Evolutionary conservation across 2,329 filamentous ascomycete genomes (phyloP), one percentile per base, ranked within the genome.

Genomic region (Pseudocercospora fuligena): DNA sequence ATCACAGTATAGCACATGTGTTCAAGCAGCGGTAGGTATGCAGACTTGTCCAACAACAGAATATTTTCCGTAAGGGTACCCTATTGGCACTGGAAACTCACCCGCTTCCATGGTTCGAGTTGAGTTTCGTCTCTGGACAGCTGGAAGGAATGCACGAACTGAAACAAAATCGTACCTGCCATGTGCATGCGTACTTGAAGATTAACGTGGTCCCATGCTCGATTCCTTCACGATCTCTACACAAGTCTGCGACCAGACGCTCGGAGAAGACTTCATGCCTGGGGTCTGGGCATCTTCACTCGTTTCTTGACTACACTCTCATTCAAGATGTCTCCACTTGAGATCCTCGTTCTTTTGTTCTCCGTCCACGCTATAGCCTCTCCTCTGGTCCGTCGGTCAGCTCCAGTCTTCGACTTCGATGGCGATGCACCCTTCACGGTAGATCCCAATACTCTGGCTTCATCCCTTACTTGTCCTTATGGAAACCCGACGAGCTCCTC

Each of bases 381-480:
- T 33, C 69, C 70, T 14, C 29, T 72, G 40, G 19, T 54, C 25
- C 66, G 59, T 60, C 70, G 71, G n/a, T 54, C 61, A 23, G 63
- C 67, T 56, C 70, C 72, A 5, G 66, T 16, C 27, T 74, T 74
- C 56, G 40, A 63, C 12, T 74, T 71, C 51, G 64, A 66, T 21
- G 74, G 73, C 63, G 75, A 77, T 63, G 74, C 73, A 16, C 73
- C 74, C 4, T 77, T 73, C 49, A 69, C 75, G 0, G 71, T 74
- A 19, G 62, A 69, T 51, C 21, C 68, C 5, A 60, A 63, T 23
- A 71, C 68, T 3, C 64, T 77, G 25, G 70, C 73, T 11, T 68
- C 68, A 12, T 66, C 75, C 11, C 36, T 77, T 56, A 76, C 73
- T 19, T 77, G 75, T 63, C 73, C 75, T 6, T 69, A 73, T 64